Evolutionary conservation across 192 early-diverging fungal genomes (phyloP).

Genomic region (Podila minutissima): DNA sequence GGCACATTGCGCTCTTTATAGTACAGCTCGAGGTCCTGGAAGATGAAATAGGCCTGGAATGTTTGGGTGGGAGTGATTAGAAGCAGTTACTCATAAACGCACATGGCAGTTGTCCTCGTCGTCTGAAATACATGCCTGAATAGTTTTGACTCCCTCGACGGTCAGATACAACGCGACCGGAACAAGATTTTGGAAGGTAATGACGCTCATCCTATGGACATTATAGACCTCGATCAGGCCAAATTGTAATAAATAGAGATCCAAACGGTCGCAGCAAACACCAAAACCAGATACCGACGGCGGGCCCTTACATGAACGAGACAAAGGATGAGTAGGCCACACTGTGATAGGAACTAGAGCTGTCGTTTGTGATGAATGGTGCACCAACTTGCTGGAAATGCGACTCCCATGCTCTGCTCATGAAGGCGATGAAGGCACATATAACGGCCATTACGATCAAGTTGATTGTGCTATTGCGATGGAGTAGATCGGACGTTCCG

Average conservation of each 20-base stretch:
- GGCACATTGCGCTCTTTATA: constrained; percentile 63
- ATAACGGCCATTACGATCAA: constrained; percentile 71
- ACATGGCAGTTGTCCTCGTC: too few species aligned
- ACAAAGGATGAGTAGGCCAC: constrained; percentile 15
- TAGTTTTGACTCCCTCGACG: constrained; percentile 70
- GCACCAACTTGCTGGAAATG: neutral
- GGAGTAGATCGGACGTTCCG: constrained; percentile 9
- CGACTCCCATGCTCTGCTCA: constrained; percentile 24
- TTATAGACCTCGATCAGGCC: too few species aligned
- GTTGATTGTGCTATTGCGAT: constrained; percentile 76
- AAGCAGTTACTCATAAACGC: neutral
- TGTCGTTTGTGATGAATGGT: neutral
- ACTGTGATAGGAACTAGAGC: neutral
- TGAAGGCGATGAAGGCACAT: constrained; percentile 67
- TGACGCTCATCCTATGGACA: constrained; percentile 60
- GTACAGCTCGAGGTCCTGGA: constrained; percentile 73
- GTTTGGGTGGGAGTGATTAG: neutral
- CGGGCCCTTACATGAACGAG: constrained; percentile 1
- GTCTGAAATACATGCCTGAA: constrained; percentile 53
- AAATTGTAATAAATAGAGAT: too few species aligned
- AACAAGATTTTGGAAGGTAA: constrained; percentile 72
- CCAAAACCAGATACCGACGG: neutral
- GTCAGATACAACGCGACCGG: constrained; percentile 73
- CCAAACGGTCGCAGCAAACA: too few species aligned
- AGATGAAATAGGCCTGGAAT: constrained; percentile 74